Evolutionary conservation across 2,329 filamentous ascomycete genomes (phyloP).

Genomic region (Trichoderma asperellum): DNA sequence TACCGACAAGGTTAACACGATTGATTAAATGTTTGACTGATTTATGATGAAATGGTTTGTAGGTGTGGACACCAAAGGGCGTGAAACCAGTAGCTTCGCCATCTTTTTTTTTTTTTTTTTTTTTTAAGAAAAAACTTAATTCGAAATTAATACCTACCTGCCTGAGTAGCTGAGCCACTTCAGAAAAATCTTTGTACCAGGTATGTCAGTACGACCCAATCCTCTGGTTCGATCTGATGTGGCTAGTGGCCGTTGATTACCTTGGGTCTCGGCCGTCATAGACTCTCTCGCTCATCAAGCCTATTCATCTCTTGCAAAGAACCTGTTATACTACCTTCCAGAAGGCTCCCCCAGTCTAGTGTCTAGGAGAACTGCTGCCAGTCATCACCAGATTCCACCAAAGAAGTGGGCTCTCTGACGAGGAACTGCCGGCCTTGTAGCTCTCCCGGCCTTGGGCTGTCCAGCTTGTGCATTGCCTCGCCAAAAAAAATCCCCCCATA

Average conservation of each 20-base stretch:
- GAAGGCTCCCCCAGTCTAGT: background rate
- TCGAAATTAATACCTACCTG: background rate
- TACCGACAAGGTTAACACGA: slow-evolving; percentile 21
- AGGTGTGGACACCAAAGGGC: slow-evolving; percentile 23
- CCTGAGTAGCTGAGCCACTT: slow-evolving; percentile 16
- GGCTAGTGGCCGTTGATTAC: slow-evolving; percentile 19
- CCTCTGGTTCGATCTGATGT: slow-evolving; percentile 20
- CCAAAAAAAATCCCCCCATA: slow-evolving; percentile 19
- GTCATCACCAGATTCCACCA: slow-evolving; percentile 1
- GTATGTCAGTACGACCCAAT: slow-evolving; percentile 14
- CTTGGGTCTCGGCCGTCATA: slow-evolving; percentile 13
- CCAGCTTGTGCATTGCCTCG: slow-evolving; percentile 25
- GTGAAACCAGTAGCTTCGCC: slow-evolving; percentile 20
- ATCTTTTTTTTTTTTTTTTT: background rate
- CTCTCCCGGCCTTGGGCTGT: slow-evolving; percentile 11
- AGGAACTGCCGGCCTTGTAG: slow-evolving; percentile 16
- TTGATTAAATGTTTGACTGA: slow-evolving; percentile 17
- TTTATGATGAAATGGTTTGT: slow-evolving; percentile 20
- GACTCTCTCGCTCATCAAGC: background rate
- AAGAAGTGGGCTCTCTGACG: background rate
- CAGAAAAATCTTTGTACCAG: slow-evolving; percentile 9
- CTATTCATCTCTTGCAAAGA: background rate
- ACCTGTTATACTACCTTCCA: background rate
- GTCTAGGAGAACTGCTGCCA: slow-evolving; percentile 5
- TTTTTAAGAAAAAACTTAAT: background rate